Base-by-base conservation (phyloP, 192 early-diverging fungal species). In the Podochytrium sp. region DNA sequence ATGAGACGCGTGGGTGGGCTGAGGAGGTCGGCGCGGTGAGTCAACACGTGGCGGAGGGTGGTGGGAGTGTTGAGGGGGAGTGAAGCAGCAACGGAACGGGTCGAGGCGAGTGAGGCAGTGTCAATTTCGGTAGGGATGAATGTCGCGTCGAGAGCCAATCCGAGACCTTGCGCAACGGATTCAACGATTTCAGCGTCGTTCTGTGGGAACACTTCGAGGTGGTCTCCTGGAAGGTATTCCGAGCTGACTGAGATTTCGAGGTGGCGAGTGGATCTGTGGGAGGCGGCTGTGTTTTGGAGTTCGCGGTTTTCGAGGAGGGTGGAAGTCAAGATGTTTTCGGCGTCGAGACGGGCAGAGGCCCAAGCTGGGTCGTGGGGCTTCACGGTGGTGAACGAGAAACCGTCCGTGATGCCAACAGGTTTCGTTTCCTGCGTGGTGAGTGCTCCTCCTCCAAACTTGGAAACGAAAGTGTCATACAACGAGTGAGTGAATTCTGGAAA, bases 141-240 rank as follows among this genome's bases (percentile, higher is more conserved):
- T 4, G 80, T 79, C 20, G 79, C 78, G 50, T 87, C 86, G n/a
- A 87, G 81, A 23, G 80, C 74, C 25, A 86, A 55, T 1, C 83
- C 84, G 33, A 85, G 34, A 23, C 56, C 78, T 38, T 79, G 42
- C 1, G 81, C 84, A 58, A 82, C 70, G n/a, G 73, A 23, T 49
- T 84, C 80, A 23, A 81, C 83, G 6, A 83, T 42, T n/a, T 40
- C 65, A 10, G 33, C 29, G 12, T 73, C 65, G 41, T 87, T 85
- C 35, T 77, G 58, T 2, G 86, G 86, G 55, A 69, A 71, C 1
- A 87, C 77, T 71, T 87, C 86, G n/a, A 87, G 60, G 49, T 87
- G 86, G 71, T 87, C 86, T 33, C 86, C 86, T 38, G 86, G 79
- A 32, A 77, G 47, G 51, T 81, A 85, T 39, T 42, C 25, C 10